Evolutionary conservation across 768 basidiomycete genomes (phyloP), one percentile per base, ranked within the genome.

Genomic region (Paxillus involutus): DNA sequence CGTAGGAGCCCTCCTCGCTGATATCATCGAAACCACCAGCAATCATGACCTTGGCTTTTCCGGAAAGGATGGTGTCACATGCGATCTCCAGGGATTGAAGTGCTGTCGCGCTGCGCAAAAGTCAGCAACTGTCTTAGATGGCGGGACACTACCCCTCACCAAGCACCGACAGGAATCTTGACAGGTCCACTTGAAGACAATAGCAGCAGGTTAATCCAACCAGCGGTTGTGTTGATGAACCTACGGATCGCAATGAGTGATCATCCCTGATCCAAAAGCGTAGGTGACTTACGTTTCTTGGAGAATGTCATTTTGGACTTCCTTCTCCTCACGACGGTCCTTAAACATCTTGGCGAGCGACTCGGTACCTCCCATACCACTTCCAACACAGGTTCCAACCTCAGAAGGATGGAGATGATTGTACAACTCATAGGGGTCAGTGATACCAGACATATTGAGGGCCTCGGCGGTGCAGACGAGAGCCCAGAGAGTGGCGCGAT

Each of bases 11-110:
- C 74, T 99, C 97, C 72, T 99, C 97, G 59, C 89, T 91, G 70
- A 98, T 83, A 70, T 99, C 97, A 66, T 99, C 97, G 75, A 95
- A 98, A 53, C 97, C 97, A 69, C 97, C 97, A 35, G 96, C 91
- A 56, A 99, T 87, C 97, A 99, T 99, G 67, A 99, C 87, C 76
- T 98, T 98, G 33, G 97, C 97, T 72, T 99, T 99, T 57, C 95
- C 91, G 7, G 90, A 89, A 35, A 96, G 71, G 59, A 99, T 88
- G 0, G 92, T 91, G 64, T 99, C 97, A 60, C 90, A 89, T n/a
- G 94, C 97, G 61, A 99, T 98, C 71, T 99, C 97, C 33, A 99
- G 75, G 6, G 97, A 99, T 73, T 99, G 97, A 29, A 99, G 80
- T 26, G 96, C 97, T 13, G 97, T 99, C 24, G 97, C 97, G 64